phyloP scores from a whole-genome alignment of 2,329 filamentous ascomycete species.

The Cytospora mali region DNA sequence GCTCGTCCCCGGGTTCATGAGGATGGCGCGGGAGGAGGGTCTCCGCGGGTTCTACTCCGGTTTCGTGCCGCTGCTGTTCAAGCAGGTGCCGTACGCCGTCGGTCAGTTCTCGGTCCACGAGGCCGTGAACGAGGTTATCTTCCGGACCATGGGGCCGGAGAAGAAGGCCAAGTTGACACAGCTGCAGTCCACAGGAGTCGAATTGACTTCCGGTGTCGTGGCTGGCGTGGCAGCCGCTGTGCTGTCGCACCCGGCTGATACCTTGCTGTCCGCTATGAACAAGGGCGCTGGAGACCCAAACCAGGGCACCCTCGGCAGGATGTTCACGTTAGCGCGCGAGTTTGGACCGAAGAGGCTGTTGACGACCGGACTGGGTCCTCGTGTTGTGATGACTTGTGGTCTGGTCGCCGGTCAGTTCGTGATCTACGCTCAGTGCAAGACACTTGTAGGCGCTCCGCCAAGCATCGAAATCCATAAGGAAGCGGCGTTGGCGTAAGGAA shows the following conservation, averaged over 20 bases:
- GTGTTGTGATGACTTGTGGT: slow-evolving; percentile 56
- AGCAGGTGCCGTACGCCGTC: slow-evolving; percentile 92
- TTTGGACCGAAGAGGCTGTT: slow-evolving; percentile 54
- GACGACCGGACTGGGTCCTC: slow-evolving; percentile 51
- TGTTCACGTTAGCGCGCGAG: slow-evolving; percentile 55
- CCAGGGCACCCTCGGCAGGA: slow-evolving; percentile 52
- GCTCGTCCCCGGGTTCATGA: slow-evolving; percentile 70
- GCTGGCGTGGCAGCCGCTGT: slow-evolving; percentile 88
- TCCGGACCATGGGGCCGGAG: slow-evolving; percentile 65
- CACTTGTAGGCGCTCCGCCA: slow-evolving; percentile 53
- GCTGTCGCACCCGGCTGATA: slow-evolving; percentile 86
- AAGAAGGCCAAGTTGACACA: slow-evolving; percentile 69
- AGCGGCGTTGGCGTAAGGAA: slow-evolving; percentile 27
- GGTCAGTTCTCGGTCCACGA: slow-evolving; percentile 95
- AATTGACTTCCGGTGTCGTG: slow-evolving; percentile 82
- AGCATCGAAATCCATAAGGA: slow-evolving; percentile 58
- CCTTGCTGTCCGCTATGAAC: slow-evolving; percentile 57
- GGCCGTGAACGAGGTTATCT: slow-evolving; percentile 79
- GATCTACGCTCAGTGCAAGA: slow-evolving; percentile 58
- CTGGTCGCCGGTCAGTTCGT: slow-evolving; percentile 57
- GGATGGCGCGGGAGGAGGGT: slow-evolving; percentile 76
- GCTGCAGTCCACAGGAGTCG: slow-evolving; percentile 76
- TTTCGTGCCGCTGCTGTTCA: slow-evolving; percentile 83
- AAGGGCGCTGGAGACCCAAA: slow-evolving; percentile 54
- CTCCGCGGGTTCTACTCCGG: slow-evolving; percentile 86